Base-by-base conservation (phyloP, 1,284 basidiomycete species). In the Flammula alnicola region DNA sequence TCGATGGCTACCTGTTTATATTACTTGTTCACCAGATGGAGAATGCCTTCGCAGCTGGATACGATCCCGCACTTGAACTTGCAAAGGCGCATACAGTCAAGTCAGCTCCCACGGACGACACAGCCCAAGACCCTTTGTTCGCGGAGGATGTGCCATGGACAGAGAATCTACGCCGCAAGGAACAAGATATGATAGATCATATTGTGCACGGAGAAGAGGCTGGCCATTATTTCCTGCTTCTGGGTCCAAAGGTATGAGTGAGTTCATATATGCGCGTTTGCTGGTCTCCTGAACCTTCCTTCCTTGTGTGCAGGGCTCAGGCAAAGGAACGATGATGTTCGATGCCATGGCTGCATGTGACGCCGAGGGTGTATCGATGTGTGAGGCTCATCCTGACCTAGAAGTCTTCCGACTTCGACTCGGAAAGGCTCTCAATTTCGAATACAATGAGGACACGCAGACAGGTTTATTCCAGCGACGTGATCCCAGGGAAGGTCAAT, bases 371-470 rank as follows among this genome's bases (percentile, higher is more conserved):
- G 68, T 77, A 30, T 69, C 75, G 3, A 67, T 77, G 63, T 77
- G 73, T 48, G 74, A 76, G 40, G 74, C 75, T 17, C 76, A 78
- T 55, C 74, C 75, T 14, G 86, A 90, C 62, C 68, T 74, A n/a
- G 75, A 79, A 61, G 89, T 93, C 14, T 92, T 93, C 72, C 79
- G 90, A 42, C 75, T 93, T 29, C 80, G 90, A 35, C 76, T 95
- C 12, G 92, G 91, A 35, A 92, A 93, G 65, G 85, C 84, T 16
- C 64, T 91, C 38, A 88, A 90, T 59, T 90, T 81, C 59, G 90
- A 92, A 63, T 90, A 77, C 71, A 82, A 86, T 56, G 91, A 94
- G 67, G 91, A 91, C 64, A 84, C 84, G 40, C 88, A 92, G 63
- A 85, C 83, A 2, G 80, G 81, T 12, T 63, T 90, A 25, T 95